phyloP scores from a whole-genome alignment of 2,329 filamentous ascomycete genomes.

The Cladosporium sp. region DNA sequence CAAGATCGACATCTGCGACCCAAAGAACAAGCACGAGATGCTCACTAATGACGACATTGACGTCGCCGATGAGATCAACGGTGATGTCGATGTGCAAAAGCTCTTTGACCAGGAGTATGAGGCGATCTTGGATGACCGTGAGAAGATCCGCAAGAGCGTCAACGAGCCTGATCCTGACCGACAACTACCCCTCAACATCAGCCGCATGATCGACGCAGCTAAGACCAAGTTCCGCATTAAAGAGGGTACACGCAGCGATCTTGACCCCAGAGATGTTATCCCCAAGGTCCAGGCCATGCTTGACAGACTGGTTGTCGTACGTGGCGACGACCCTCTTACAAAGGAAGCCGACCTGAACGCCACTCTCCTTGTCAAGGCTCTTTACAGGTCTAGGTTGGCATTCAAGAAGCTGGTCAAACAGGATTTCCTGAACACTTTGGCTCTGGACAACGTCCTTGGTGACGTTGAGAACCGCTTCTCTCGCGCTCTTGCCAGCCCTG shows the following conservation, averaged over 20 bases:
- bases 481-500: slow-evolving; percentile 80
- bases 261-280: slow-evolving; percentile 85
- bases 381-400: slow-evolving; percentile 82
- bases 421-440: slow-evolving; percentile 83
- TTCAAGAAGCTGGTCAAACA: slow-evolving; percentile 90
- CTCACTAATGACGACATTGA: slow-evolving; percentile 74
- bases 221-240: slow-evolving; percentile 90
- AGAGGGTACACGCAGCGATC: slow-evolving; percentile 79
- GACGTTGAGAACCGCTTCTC: slow-evolving; percentile 88
- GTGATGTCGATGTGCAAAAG: slow-evolving; percentile 83
- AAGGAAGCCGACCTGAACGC: slow-evolving; percentile 83
- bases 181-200: slow-evolving; percentile 89
- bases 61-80: slow-evolving; percentile 80
- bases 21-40: slow-evolving; percentile 49
- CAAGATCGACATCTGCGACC: slow-evolving; percentile 82
- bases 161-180: slow-evolving; percentile 80
- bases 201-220: slow-evolving; percentile 86
- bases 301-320: slow-evolving; percentile 78
- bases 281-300: slow-evolving; percentile 74
- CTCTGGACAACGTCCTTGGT: slow-evolving; percentile 88
- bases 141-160: slow-evolving; percentile 68
- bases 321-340: slow-evolving; percentile 79
- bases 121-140: slow-evolving; percentile 70
- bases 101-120: slow-evolving; percentile 89
- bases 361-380: slow-evolving; percentile 87